phyloP scores from a whole-genome alignment of 2,329 filamentous ascomycete species.

The Bipolaris cookei region DNA sequence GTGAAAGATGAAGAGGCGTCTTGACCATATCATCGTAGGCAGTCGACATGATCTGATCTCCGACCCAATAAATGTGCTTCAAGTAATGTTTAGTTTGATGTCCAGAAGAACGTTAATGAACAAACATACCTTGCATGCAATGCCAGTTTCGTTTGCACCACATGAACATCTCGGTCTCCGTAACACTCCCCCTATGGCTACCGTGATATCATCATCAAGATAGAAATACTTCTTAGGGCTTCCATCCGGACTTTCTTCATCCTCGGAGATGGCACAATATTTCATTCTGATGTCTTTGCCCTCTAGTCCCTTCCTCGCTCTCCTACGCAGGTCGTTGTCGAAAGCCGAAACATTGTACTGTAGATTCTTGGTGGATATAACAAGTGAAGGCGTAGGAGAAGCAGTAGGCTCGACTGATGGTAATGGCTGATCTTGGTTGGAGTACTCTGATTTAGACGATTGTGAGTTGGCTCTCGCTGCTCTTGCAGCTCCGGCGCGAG shows the following conservation, averaged over 20 bases:
- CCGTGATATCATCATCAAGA: conserved; percentile 46
- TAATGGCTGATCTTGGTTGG: conserved; percentile 32
- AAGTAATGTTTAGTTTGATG: conserved; percentile 6
- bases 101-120: not conserved
- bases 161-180: conserved; percentile 43
- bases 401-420: conserved; percentile 29
- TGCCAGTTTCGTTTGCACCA: conserved; percentile 41
- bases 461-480: conserved; percentile 30
- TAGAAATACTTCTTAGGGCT: conserved; percentile 41
- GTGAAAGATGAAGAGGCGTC: conserved; percentile 37
- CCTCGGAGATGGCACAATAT: conserved; percentile 39
- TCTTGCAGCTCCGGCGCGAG: conserved; percentile 44
- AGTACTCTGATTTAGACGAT: conserved; percentile 24
- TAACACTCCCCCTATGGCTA: conserved; percentile 40
- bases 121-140: conserved; percentile 44
- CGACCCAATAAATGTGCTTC: conserved; percentile 50
- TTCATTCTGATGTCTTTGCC: conserved; percentile 47
- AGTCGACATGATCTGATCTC: conserved; percentile 43
- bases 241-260: conserved; percentile 27
- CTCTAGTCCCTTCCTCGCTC: conserved; percentile 41
- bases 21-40: conserved; percentile 29
- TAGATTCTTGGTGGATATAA: conserved; percentile 44
- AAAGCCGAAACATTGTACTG: conserved; percentile 45
- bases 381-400: conserved; percentile 41
- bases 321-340: conserved; percentile 38